Conservation (phyloP, 352 stramenopile species). For the Hyaloperonospora brassicae region DNA sequence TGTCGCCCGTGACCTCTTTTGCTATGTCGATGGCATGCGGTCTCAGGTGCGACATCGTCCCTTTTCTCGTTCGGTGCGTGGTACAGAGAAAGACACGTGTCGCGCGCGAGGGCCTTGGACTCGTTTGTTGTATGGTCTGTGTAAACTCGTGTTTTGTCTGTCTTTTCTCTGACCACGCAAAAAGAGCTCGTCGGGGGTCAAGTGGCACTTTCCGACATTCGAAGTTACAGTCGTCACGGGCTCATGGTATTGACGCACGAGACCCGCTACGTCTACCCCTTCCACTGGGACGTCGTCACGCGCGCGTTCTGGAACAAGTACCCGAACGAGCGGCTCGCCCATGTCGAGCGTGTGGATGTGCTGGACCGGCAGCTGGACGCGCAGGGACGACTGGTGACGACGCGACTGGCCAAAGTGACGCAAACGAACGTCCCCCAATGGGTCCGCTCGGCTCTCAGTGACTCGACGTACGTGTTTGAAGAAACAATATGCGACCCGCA, state of each 20-base stretch:
- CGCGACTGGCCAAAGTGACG: conserved; percentile 62
- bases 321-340: conserved; percentile 64
- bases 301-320: conserved; percentile 88
- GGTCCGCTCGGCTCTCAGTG: conserved; percentile 55
- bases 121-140: no score
- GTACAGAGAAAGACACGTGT: no score
- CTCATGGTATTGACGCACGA: conserved; percentile 70
- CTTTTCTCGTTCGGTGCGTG: no score
- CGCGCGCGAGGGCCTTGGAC: no score
- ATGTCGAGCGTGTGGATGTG: conserved; percentile 80
- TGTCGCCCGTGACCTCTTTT: no score
- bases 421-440: conserved; percentile 71
- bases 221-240: not conserved
- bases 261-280: conserved; percentile 72
- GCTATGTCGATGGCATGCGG: no score
- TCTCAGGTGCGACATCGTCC: no score
- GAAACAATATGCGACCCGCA: conserved; percentile 67
- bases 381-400: conserved; percentile 57
- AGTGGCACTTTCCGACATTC: not conserved
- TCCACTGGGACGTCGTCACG: conserved; percentile 77
- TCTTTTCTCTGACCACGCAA: no score
- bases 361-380: conserved; percentile 62
- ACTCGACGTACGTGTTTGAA: conserved; percentile 76
- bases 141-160: no score
- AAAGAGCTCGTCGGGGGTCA: no score